These are phyloP conservation scores for Coniella vitis DNA, from an alignment of 2,329 filamentous ascomycete species.

Conservation along the genomic window DNA sequence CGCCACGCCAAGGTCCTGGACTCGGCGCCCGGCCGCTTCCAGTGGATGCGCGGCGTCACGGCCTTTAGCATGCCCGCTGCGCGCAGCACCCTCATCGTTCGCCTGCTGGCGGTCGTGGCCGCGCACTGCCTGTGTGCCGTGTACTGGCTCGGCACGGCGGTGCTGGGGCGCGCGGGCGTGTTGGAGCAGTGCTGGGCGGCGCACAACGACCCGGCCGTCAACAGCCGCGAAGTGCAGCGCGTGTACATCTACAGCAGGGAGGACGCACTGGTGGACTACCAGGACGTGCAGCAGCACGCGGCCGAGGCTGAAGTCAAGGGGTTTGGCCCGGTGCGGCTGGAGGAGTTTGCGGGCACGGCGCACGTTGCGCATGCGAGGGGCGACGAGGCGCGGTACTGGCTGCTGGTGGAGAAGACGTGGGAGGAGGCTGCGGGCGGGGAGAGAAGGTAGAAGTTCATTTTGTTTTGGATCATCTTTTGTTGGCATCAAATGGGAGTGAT, in stretches of 20 bases:
- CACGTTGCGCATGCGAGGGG: slow-evolving; percentile 45
- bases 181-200: slow-evolving; percentile 29
- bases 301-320: slow-evolving; percentile 32
- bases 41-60: slow-evolving; percentile 31
- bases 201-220: slow-evolving; percentile 29
- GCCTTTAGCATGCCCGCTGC: slow-evolving; percentile 32
- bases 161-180: slow-evolving; percentile 24
- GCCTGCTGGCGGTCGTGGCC: slow-evolving; percentile 26
- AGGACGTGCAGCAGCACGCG: slow-evolving; percentile 43
- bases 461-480: too few relatives aligned
- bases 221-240: slow-evolving; percentile 34
- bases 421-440: slow-evolving; percentile 13
- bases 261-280: slow-evolving; percentile 40
- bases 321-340: slow-evolving; percentile 32
- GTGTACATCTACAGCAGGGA: slow-evolving; percentile 46
- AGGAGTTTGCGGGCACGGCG: slow-evolving; percentile 38
- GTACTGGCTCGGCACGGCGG: slow-evolving; percentile 23
- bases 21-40: slow-evolving; percentile 41
- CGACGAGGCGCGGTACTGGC: slow-evolving; percentile 45
- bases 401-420: slow-evolving; percentile 40
- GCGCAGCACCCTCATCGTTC: slow-evolving; percentile 20
- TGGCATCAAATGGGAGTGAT: too few relatives aligned
- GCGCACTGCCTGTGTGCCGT: slow-evolving; percentile 28
- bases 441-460: neutral
- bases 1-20: slow-evolving; percentile 39